Percentiles rank a stretch among this genome's conserved stretches.
phyloP scores from a whole-genome alignment of 2,329 filamentous ascomycete genomes.

The Pseudopyricularia javanii region DNA sequence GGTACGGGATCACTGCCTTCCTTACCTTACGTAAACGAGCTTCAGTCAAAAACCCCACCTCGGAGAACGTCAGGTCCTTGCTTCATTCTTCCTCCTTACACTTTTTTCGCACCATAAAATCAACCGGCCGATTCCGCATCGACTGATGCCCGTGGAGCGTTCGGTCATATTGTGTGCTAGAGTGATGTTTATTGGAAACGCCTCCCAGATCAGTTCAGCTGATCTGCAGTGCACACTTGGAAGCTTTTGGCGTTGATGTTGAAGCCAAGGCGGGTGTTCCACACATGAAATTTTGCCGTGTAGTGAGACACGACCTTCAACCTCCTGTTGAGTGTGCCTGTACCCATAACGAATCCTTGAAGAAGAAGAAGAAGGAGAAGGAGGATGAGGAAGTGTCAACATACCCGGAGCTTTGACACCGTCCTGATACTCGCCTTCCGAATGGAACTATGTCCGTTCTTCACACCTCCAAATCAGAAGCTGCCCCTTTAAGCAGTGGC shows the following conservation, averaged over 20 bases:
- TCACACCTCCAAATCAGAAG: too few relatives aligned
- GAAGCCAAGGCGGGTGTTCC: neutral
- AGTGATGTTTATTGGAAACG: neutral
- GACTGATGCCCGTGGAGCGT: neutral
- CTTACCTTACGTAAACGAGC: too few relatives aligned
- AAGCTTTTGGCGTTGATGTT: neutral
- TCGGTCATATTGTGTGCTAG: constrained; percentile 5
- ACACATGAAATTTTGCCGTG: neutral
- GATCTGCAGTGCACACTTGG: neutral
- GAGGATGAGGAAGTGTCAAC: too few relatives aligned
- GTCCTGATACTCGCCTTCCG: too few relatives aligned
- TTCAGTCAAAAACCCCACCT: neutral
- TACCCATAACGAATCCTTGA: too few relatives aligned
- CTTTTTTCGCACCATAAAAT: constrained; percentile 5
- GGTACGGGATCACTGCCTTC: neutral
- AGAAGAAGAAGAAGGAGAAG: too few relatives aligned
- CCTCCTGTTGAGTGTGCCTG: neutral
- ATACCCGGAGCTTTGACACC: too few relatives aligned
- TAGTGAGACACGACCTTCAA: neutral
- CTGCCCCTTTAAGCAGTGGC: neutral
- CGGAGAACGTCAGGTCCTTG: neutral
- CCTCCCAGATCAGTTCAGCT: neutral
- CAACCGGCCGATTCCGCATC: constrained; percentile 2
- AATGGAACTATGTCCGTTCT: too few relatives aligned
- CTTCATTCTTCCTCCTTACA: constrained; percentile 1